A percentile compares a stretch with the other conserved stretches of the same genome.
Evolutionary conservation across 2,329 filamentous ascomycete genomes (phyloP).

Genomic region (Emergomyces orientalis): DNA sequence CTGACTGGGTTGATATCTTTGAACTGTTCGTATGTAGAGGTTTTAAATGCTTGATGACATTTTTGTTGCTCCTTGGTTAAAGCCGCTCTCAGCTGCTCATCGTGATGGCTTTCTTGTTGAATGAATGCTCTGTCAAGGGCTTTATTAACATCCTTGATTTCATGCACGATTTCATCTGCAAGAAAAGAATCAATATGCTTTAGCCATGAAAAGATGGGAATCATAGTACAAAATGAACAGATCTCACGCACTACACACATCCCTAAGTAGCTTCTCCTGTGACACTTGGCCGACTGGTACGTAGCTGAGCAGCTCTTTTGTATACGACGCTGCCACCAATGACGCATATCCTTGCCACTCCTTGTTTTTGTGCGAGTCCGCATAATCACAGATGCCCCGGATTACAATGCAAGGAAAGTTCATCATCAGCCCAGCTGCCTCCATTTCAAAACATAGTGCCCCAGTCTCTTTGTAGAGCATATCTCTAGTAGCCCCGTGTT

Average conservation of each 20-base stretch:
- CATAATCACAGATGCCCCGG: conserved; percentile 8
- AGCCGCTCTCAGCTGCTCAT: too few species aligned
- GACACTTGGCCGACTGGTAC: not conserved
- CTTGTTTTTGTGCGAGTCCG: conserved; percentile 7
- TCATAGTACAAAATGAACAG: not conserved
- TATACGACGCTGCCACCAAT: conserved; percentile 3
- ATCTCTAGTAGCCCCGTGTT: not conserved
- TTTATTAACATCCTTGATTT: too few species aligned
- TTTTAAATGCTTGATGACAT: too few species aligned
- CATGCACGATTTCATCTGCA: too few species aligned
- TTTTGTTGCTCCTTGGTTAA: too few species aligned
- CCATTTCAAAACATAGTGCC: not conserved
- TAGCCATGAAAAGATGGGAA: too few species aligned
- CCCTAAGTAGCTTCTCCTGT: not conserved
- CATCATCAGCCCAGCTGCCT: not conserved
- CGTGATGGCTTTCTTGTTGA: too few species aligned
- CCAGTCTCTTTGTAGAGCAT: not conserved
- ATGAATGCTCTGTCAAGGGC: too few species aligned
- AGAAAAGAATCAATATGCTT: too few species aligned
- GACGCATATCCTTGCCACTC: conserved; percentile 7
- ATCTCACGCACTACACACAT: too few species aligned
- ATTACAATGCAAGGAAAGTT: conserved; percentile 4
- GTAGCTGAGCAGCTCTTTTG: conserved; percentile 25
- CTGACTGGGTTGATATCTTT: not conserved
- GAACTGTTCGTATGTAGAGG: too few species aligned